These are phyloP conservation scores for Ordospora pajunii DNA, from an alignment of 371 early-diverging fungal species.

Conservation along the genomic window DNA sequence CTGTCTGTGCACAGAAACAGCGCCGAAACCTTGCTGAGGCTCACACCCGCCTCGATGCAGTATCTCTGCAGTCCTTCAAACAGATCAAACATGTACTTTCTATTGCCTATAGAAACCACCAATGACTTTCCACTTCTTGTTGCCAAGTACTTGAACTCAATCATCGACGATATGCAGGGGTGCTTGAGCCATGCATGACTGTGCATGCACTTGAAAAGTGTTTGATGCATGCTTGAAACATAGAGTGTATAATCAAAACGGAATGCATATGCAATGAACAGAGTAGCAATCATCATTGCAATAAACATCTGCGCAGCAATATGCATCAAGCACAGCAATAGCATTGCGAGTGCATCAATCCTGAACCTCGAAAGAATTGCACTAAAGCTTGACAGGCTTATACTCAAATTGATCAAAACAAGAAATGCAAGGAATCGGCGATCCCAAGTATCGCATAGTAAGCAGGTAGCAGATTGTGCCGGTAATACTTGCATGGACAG, in stretches of 20 bases:
- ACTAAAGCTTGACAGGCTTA: background rate
- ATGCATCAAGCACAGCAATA: too few species aligned
- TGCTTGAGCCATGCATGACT: too few species aligned
- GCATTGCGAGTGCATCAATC: background rate
- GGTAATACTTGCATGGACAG: too few species aligned
- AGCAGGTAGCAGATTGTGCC: too few species aligned
- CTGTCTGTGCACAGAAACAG: constrained; percentile 36
- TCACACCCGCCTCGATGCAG: constrained; percentile 37
- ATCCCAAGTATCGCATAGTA: too few species aligned
- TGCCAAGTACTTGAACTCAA: constrained; percentile 25
- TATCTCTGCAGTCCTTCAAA: constrained; percentile 59
- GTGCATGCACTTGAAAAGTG: too few species aligned
- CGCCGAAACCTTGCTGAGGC: constrained; percentile 6
- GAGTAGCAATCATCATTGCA: too few species aligned
- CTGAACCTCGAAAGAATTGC: background rate
- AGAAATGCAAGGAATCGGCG: background rate
- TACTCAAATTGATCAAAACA: background rate
- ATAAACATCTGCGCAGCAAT: too few species aligned
- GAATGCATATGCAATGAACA: too few species aligned
- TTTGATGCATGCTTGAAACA: too few species aligned
- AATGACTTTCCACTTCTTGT: constrained; percentile 44
- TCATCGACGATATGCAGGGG: background rate
- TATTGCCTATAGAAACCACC: constrained; percentile 26
- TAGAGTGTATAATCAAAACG: too few species aligned
- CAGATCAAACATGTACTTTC: constrained; percentile 42